These are phyloP conservation scores for Ceratobasidium sp. DNA, from an alignment of 1,284 basidiomycete species.

Conservation along the genomic window DNA sequence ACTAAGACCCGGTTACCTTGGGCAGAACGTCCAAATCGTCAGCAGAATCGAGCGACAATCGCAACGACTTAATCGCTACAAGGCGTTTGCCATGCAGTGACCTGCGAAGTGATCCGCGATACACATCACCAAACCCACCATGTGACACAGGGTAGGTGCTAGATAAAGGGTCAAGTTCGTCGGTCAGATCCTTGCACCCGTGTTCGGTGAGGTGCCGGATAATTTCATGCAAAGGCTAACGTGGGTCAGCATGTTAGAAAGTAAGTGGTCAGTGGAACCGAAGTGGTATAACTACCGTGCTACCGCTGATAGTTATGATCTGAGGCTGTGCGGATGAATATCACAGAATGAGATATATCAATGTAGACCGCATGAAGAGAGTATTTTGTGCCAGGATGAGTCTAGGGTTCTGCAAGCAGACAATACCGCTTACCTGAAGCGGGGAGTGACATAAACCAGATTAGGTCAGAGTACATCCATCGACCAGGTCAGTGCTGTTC, in stretches of 20 bases:
- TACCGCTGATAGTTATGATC: background rate
- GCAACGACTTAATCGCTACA: background rate
- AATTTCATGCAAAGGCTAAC: background rate
- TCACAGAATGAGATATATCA: background rate
- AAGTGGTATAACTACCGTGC: background rate
- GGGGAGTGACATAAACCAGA: too few species aligned
- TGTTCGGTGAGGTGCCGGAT: background rate
- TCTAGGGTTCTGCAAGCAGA: too few species aligned
- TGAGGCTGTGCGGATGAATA: background rate
- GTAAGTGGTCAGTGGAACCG: background rate
- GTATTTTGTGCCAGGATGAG: too few species aligned
- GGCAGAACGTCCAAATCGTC: background rate
- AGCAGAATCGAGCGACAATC: background rate
- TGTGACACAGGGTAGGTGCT: background rate
- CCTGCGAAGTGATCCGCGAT: background rate
- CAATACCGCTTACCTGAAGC: too few species aligned
- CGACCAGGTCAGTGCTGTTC: too few species aligned
- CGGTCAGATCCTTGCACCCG: background rate
- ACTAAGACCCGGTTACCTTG: background rate
- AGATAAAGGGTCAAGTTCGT: background rate
- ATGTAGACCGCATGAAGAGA: too few species aligned
- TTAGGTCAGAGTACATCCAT: too few species aligned
- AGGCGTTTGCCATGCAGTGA: background rate
- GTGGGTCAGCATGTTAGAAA: background rate
- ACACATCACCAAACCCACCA: conserved; percentile 23